Base-by-base conservation (phyloP, 2,329 filamentous ascomycete genomes). In the Dothidotthia symphoricarpi region DNA sequence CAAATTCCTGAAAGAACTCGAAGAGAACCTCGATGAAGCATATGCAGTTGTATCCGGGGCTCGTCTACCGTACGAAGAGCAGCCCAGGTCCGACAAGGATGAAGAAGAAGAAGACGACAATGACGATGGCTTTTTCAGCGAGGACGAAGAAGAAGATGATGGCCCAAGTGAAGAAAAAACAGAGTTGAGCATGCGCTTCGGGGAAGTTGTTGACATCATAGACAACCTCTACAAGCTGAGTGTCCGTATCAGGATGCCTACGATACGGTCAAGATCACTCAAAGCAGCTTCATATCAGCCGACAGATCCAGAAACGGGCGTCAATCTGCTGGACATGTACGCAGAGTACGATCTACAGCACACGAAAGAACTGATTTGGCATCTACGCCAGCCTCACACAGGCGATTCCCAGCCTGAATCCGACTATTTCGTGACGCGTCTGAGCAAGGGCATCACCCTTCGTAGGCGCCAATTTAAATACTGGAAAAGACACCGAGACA, bases 381-480 rank as follows among this genome's bases (percentile, higher is more conserved):
- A 55, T 26, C 37, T 66, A 12, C 48, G 63, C 10, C 28, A 35
- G 11, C 37, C 45, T 1, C 35, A 60, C 19, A 24, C 24, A 12
- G 28, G 16, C 1, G 39, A 49, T 4, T 14, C 26, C 2, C 28
- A 45, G 4, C 34, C 30, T 12, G 47, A 53, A 4, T 40, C 57
- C 31, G 55, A 57, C 6, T 52, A 44, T 19, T 41, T 67, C 12
- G 38, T 53, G 10, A 34, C 39, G 6, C 57, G 63, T 9, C 34
- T 67, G 11, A 56, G 56, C 34, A 53, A 47, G 16, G 51, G 55
- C 1, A 54, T 67, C 13, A 67, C 64, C 0, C 51, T 63, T 16
- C 59, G 64, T 16, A 52, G 64, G 27, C 54, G 64, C 6, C 62
- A 66, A 24, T 67, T 67, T 43, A 65, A 63, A 38, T 67, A 67